Evolutionary conservation across 1,139 yeast species (phyloP), one percentile per base, ranked within the genome.

Genomic region (Groenewaldozyma sp.): DNA sequence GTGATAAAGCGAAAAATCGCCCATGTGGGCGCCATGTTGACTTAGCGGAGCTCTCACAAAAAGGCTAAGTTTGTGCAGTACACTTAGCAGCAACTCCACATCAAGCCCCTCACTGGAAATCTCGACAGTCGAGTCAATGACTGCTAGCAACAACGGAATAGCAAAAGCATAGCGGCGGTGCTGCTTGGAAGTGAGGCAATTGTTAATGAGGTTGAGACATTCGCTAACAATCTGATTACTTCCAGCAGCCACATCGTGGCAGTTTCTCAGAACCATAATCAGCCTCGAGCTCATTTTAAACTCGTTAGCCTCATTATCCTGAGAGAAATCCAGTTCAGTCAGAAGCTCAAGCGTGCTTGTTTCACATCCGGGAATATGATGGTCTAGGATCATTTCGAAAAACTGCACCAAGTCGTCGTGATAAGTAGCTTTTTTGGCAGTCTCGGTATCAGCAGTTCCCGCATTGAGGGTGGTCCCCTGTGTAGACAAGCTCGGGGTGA

Each of bases 371-470:
- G 37, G 37, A 19, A 35, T 17, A 16, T 26, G 22, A 27, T 35
- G 37, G 14, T 35, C 37, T 10, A 35, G 24, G n/a, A 35, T 24
- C 32, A 27, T 6, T 22, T 27, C 29, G n/a, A 35, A 18, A 24
- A 35, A 26, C 18, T 37, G 37, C 10, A 29, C 17, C 22, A 29
- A 18, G 33, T 19, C 9, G 18, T 29, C 33, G 4, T 9, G n/a
- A 14, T 29, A 29, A 7, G 7, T 7, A 7, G 7, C 10, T 22
- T 22, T 22, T 7, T 7, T 7, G 7, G 11, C 11, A 5, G 33
- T 19, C 7, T 16, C 21, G 5, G 33, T 13, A 11, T 22, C 26
- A 7, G 11, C 26, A 7, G 11, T 7, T 7, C 11, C 26, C 11
- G 26, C 26, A 7, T 22, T 11, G 7, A 7, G 10, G 7, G 10